phyloP scores from a whole-genome alignment of 148 eudicot species.

The Rhododendron molle region DNA sequence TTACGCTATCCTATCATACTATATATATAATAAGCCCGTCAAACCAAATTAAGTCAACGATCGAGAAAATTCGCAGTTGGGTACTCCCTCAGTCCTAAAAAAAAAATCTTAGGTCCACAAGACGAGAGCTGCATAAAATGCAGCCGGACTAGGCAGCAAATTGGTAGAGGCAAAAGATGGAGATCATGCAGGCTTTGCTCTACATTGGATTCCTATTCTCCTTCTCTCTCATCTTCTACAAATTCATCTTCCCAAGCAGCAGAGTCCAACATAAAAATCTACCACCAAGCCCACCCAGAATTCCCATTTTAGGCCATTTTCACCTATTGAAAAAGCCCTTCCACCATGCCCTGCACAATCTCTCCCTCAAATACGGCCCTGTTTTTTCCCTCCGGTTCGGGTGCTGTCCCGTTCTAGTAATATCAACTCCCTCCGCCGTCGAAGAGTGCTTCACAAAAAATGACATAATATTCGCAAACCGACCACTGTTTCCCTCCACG shows the following conservation, averaged over 20 bases:
- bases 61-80: no score
- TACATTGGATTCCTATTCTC: not conserved
- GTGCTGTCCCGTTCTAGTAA: not conserved
- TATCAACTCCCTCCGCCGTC: not conserved
- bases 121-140: no score
- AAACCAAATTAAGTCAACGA: no score
- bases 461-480: not conserved
- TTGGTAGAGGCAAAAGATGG: not conserved
- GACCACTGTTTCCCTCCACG: not conserved
- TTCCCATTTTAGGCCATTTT: not conserved
- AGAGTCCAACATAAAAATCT: not conserved
- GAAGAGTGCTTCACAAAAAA: constrained; percentile 1
- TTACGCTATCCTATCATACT: no score
- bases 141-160: not conserved
- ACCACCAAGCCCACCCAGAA: not conserved
- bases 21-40: no score
- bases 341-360: not conserved
- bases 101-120: no score
- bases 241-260: not conserved
- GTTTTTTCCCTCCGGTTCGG: not conserved
- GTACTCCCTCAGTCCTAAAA: no score
- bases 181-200: not conserved
- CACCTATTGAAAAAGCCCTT: not conserved
- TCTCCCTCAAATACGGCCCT: not conserved
- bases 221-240: not conserved